Base-by-base conservation (phyloP, 192 early-diverging fungal species). In the Backusella mclennaniae region DNA sequence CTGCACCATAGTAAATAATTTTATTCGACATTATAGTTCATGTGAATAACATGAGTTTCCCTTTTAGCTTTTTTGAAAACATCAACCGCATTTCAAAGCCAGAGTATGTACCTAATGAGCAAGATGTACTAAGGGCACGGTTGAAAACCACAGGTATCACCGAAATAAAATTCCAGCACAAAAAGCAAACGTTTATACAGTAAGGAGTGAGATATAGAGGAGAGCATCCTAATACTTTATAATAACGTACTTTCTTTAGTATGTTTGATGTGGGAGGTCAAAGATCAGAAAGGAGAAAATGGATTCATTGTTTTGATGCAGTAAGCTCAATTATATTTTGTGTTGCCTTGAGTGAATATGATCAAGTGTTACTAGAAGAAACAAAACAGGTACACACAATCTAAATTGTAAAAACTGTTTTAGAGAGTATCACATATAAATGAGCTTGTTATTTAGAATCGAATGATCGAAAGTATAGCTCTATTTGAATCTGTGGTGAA, bases 121-220 rank as follows among this genome's bases (percentile, higher is more conserved):
- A 94, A 77, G 97, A 99, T 82, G 95, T 99, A 29, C 86, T 99
- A 73, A 86, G 95, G 17, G 93, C 97, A 29, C 93, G 97, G 73
- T 93, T 96, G 52, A 99, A 97, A 84, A 97, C 97, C 6, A 98
- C 97, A 11, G 96, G 96, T 75, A 99, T 99, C 77, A 95, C 95
- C n/a, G 97, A 99, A 85, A 97, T 95, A 35, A 91, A 92, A 56
- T 97, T 97, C 84, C 68, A 69, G 36, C 93, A 91, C 77, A 96
- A 96, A 89, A 94, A 93, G 39, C 93, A 93, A 74, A 86, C 95
- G 23, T 93, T 84, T 83, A 89, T 98, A 87, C 93, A 93, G 92
- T 85, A 89, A 83, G 90, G 52, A 39, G 53, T 19, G 17, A 67
- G 15, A 26, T 23, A 67, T 38, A 31, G 14, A 5, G 29, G 44